Base-by-base conservation (phyloP, 306 rosid species). In the Arachis hypogaea region DNA sequence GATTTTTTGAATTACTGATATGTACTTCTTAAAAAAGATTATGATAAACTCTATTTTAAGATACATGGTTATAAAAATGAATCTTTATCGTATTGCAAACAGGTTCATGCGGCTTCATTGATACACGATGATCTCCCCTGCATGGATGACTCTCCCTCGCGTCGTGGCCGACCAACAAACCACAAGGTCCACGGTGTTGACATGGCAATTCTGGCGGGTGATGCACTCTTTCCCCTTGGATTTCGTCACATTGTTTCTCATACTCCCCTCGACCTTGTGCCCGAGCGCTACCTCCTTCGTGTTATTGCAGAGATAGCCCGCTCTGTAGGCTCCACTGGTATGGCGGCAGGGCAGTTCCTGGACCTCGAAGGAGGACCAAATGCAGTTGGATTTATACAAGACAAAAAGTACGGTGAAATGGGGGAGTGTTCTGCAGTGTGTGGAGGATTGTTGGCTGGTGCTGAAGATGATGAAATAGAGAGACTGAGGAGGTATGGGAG, bases 321-420 rank as follows among this genome's bases (percentile, higher is more conserved):
- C 5, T 82, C 93, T 12, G 98, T 91, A 3, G 98, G 97, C 51
- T 94, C 97, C 72, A 86, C 91, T 0, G 97, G 98, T 58, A 94
- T 94, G 98, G 98, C 98, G 1, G 98, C 98, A 0, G 98, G 97
- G 75, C 97, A 94, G 80, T 89, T 91, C 80, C 84, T 89, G 6
- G 98, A 94, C 81, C 95, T 91, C 5, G 89, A 89, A 72, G 97
- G 96, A 1, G 88, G 86, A 2, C 85, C 96, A 3, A 80, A 84
- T 63, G 85, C 88, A 1, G 78, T 91, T 11, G 97, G 87, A 71
- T 89, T 89, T 4, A 88, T 88, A 73, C 95, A 89, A 63, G 96
- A 94, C 58, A 94, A 91, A 85, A 94, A 94, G 86, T 94, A 79
- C 30, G 98, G 98, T n/a, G 98, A 89, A 82, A 85, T 94, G 95